Conservation (phyloP, 257 asterid species). For the Solanum etuberosum region DNA sequence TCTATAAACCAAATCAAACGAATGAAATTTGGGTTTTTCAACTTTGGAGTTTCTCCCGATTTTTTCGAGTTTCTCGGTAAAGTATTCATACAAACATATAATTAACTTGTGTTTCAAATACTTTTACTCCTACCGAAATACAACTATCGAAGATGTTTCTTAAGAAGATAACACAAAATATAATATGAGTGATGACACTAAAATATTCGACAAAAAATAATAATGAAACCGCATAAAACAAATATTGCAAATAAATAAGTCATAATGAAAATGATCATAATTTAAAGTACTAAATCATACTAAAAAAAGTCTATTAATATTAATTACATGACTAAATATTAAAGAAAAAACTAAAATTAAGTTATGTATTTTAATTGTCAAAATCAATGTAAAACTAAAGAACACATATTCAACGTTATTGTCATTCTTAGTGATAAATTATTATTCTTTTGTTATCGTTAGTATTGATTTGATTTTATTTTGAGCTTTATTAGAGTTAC, state of each 20-base stretch:
- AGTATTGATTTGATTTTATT: too few species aligned
- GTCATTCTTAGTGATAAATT: background rate
- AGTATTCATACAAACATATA: background rate
- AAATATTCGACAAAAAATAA: background rate
- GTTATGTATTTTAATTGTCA: background rate
- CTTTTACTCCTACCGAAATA: too few species aligned
- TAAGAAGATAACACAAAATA: background rate
- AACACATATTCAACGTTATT: background rate
- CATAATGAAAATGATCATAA: background rate
- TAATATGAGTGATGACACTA: background rate
- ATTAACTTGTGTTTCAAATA: too few species aligned
- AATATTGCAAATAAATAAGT: too few species aligned
- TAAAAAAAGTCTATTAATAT: too few species aligned
- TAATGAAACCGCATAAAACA: too few species aligned
- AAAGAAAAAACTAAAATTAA: background rate
- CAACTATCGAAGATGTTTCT: too few species aligned
- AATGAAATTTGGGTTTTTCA: background rate
- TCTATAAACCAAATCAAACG: background rate
- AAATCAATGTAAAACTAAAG: background rate
- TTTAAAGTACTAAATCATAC: background rate
- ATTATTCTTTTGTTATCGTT: background rate
- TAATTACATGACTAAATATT: background rate
- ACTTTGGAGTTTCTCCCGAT: background rate
- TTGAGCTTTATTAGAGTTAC: background rate
- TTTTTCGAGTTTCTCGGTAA: background rate